A percentile compares a stretch with the other conserved stretches of the same genome.
phyloP scores from a whole-genome alignment of 352 stramenopile genomes.

The Pythium phragmiticola region DNA sequence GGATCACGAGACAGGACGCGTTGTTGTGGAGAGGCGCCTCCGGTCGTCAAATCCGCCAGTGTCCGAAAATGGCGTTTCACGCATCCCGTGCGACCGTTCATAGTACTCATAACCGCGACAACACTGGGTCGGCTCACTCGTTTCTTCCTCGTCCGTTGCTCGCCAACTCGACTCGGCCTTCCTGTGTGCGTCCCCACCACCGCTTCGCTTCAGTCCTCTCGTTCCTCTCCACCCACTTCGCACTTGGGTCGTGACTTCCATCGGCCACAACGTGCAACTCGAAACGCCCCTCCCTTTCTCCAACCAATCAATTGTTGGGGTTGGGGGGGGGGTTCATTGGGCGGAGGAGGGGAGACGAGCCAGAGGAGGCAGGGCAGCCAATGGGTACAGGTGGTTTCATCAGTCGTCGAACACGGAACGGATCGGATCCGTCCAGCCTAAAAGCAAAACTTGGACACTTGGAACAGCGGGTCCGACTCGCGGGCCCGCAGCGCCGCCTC shows the following conservation, averaged over 20 bases:
- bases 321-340: slow-evolving; percentile 1
- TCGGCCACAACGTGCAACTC: slow-evolving; percentile 13
- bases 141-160: not conserved
- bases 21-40: not conserved
- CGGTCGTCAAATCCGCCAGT: not conserved
- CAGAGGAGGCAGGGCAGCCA: not conserved
- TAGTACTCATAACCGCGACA: slow-evolving; percentile 14
- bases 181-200: not conserved
- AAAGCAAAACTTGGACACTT: slow-evolving; percentile 25
- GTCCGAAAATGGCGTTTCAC: slow-evolving; percentile 3
- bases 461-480: slow-evolving; percentile 25
- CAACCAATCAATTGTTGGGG: too few relatives aligned
- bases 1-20: not conserved
- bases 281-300: slow-evolving; percentile 18
- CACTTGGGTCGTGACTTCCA: slow-evolving; percentile 20
- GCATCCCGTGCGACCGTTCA: slow-evolving; percentile 13
- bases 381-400: slow-evolving; percentile 6
- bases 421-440: slow-evolving; percentile 8
- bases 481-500: slow-evolving; percentile 19
- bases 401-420: not conserved
- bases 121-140: not conserved
- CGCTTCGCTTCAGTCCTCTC: slow-evolving; percentile 3
- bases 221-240: not conserved
- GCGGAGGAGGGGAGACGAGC: slow-evolving; percentile 1
- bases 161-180: not conserved